Base-by-base conservation (phyloP, 2,329 filamentous ascomycete genomes). In the Colletotrichum liaoningense region DNA sequence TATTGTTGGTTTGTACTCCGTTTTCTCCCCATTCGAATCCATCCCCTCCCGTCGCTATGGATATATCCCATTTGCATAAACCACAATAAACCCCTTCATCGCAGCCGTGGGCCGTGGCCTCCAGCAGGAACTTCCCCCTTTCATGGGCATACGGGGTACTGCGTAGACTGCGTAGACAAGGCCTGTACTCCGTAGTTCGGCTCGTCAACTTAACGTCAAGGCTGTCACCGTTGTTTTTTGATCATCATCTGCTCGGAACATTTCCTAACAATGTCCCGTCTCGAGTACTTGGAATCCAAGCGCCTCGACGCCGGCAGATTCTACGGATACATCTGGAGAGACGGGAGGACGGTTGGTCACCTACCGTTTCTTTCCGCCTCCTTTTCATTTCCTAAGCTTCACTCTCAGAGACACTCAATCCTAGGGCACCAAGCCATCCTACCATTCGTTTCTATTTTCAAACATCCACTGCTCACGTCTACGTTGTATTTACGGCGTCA, bases 241-340 rank as follows among this genome's bases (percentile, higher is more conserved):
- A 22, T 24, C 38, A 30, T 49, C n/a, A n/a, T 30, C 26, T 46
- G 22, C 42, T 35, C 46, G 33, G 35, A 57, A 38, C 33, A 9
- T 52, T 54, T 63, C 28, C 22, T n/a, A 38, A 42, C 38, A 42
- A 33, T 6, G 12, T 65, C 33, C 46, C 69, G 42, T 60, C 66
- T 59, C 59, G 42, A 54, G 58, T 54, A 33, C 33, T 26, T 72
- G 70, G 66, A 26, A 63, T 49, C 38, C 33, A 33, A 59, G 52
- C 57, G 33, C 56, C 46, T n/a, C 55, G 26, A 56, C 63, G 42
- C 56, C 57, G 38, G 46, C n/a, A 58, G 59, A 24, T 24, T 30
- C 11, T 38, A 52, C 46, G 22, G 14, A 24, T 46, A 16, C 22
- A 52, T 38, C n/a, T 19, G 16, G 42, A 49, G 42, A 49, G 42